Percentiles rank a stretch among this genome's conserved stretches.
Conservation (phyloP, 495 filamentous ascomycete species). For the Bacidia gigantensis region DNA sequence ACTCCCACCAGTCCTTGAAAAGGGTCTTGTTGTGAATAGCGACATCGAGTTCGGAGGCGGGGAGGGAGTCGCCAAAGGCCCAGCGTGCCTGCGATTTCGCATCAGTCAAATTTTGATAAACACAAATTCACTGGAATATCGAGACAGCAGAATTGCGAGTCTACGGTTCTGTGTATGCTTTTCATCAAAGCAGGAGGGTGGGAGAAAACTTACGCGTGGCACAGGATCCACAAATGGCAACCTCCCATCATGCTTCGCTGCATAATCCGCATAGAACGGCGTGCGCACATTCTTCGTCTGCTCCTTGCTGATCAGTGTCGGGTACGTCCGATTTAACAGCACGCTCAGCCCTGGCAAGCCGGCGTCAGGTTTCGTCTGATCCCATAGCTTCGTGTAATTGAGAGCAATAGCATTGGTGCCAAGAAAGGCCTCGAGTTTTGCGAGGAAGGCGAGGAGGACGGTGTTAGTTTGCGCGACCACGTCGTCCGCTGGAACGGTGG, state of each 20-base stretch:
- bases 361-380: conserved; percentile 22
- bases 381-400: conserved; percentile 28
- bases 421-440: conserved; percentile 29
- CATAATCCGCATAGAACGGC: conserved; percentile 42
- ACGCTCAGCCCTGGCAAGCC: conserved; percentile 15
- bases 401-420: conserved; percentile 23
- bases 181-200: too few relatives aligned
- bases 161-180: too few relatives aligned
- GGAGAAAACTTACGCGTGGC: conserved; percentile 23
- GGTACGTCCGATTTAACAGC: conserved; percentile 34
- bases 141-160: too few relatives aligned
- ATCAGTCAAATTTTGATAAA: too few relatives aligned
- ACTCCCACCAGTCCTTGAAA: conserved; percentile 17
- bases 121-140: too few relatives aligned
- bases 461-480: background rate
- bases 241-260: conserved; percentile 30
- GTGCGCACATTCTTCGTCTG: conserved; percentile 33
- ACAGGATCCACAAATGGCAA: conserved; percentile 41
- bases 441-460: conserved; percentile 28
- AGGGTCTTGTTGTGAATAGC: conserved; percentile 17
- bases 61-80: conserved; percentile 36
- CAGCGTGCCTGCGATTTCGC: conserved; percentile 29
- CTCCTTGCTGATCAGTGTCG: conserved; percentile 35
- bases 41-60: conserved; percentile 21
- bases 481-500: conserved; percentile 16